Percentiles rank a stretch among this genome's conserved stretches.
Conservation (phyloP, 306 rosid species). For the Casuarina cunninghamiana region DNA sequence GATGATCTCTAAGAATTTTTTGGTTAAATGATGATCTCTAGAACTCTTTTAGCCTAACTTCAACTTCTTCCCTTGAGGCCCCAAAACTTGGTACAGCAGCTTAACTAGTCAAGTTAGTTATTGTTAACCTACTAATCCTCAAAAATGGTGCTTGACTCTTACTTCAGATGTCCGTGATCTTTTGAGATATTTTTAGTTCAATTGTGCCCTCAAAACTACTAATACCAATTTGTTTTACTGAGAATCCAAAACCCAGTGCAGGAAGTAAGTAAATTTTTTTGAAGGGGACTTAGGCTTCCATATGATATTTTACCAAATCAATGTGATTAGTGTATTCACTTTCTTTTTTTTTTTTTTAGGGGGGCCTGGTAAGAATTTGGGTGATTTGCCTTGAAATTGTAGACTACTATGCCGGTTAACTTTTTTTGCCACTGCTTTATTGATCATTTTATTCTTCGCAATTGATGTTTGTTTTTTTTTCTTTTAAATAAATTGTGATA, state of each 20-base stretch:
- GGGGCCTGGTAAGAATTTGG: background rate
- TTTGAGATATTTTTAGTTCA: background rate
- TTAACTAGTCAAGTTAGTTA: background rate
- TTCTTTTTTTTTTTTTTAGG: background rate
- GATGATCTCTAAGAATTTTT: background rate
- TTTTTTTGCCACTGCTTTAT: conserved; percentile 18
- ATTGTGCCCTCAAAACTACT: background rate
- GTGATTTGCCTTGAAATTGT: background rate
- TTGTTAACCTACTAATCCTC: background rate
- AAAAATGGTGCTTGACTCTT: background rate
- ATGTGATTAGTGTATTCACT: background rate
- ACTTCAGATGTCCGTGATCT: background rate
- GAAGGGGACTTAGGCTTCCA: background rate
- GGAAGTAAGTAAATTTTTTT: background rate
- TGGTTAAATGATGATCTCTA: background rate
- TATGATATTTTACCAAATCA: background rate
- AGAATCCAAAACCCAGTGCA: background rate
- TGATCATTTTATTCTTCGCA: conserved; percentile 2
- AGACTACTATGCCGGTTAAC: conserved; percentile 2
- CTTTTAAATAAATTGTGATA: no score
- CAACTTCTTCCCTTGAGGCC: background rate
- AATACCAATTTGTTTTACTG: background rate
- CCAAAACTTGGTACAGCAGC: background rate
- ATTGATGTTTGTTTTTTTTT: conserved; percentile 13
- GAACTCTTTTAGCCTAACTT: background rate